Evolutionary conservation across 2,329 filamentous ascomycete species (phyloP).

Genomic region (Dactylellina drechsleri): DNA sequence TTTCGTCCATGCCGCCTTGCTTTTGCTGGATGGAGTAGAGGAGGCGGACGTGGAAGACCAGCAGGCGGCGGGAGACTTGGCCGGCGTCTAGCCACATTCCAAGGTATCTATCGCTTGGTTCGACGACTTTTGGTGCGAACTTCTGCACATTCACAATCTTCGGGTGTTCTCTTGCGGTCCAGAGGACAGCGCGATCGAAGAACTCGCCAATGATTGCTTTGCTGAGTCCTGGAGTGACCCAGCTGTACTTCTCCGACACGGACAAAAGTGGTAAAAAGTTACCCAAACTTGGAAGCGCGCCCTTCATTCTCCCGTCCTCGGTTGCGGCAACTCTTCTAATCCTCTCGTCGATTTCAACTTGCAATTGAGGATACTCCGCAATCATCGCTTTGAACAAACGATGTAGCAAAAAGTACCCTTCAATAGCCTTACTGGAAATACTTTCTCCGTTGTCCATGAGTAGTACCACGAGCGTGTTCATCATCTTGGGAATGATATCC

Average conservation of each 20-base stretch:
- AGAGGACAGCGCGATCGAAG: constrained; percentile 48
- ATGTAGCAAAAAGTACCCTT: constrained; percentile 50
- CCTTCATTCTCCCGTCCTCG: constrained; percentile 30
- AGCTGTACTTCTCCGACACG: constrained; percentile 35
- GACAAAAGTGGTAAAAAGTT: constrained; percentile 39
- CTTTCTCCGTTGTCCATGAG: constrained; percentile 51
- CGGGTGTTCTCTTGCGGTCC: constrained; percentile 42
- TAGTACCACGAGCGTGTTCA: constrained; percentile 46
- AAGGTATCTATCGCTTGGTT: constrained; percentile 34
- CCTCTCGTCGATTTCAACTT: constrained; percentile 36
- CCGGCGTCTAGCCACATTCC: constrained; percentile 32
- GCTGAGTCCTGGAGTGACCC: constrained; percentile 44
- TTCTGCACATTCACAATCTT: constrained; percentile 37
- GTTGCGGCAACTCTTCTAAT: constrained; percentile 18
- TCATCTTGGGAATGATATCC: constrained; percentile 51
- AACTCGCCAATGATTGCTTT: constrained; percentile 42
- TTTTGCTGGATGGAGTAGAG: constrained; percentile 41
- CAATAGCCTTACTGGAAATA: constrained; percentile 48
- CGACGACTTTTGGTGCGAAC: constrained; percentile 12
- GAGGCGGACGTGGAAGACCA: constrained; percentile 47
- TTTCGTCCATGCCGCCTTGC: constrained; percentile 30
- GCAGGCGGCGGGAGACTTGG: constrained; percentile 33
- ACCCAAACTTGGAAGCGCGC: constrained; percentile 32
- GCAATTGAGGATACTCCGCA: constrained; percentile 34
- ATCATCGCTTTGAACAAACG: constrained; percentile 39